Base-by-base conservation (phyloP, 441 rosid species). In the Mallotus repandus region DNA sequence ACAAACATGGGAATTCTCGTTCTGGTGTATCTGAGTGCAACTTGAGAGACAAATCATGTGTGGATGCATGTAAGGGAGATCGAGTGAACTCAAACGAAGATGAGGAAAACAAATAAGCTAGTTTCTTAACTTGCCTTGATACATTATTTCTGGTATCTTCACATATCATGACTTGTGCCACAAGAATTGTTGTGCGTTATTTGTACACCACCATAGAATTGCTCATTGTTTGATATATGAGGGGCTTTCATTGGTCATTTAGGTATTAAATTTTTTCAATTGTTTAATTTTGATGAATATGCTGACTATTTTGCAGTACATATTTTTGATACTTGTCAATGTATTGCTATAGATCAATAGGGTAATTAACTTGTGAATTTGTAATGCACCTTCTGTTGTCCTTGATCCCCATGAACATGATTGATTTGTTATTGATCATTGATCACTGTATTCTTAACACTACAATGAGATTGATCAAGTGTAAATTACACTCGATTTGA, bases 1-100 rank as follows among this genome's bases (percentile, higher is more conserved):
- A 63, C 68, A 63, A 74, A 74, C 78, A 76, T 12, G 77, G 72
- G 66, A 83, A 78, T 75, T 73, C 69, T 2, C 77, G 70, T 70
- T 66, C 70, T 57, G 58, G 73, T 78, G 75, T 63, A 43, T 54
- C 56, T 50, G 25, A 15, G 6, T 14, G 62, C 58, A 69, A 19
- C 61, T 56, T 63, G 21, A 66, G 66, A 52, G 77, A 80, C 41
- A 69, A 60, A 54, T 29, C 52, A 29, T 21, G 15, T 45, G 21
- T 11, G 1, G 57, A 43, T 58, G 63, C 72, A 41, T 63, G 46
- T 60, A 43, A 64, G 13, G 10, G 29, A 63, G 76, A 59, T 29
- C 25, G 11, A n/a, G 54, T 32, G 53, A 76, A 74, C n/a, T 49
- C 69, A 4, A 56, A 53, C 16, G 13, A 74, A 72, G 81, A 74